A percentile compares a stretch with the other conserved stretches of the same genome.
Evolutionary conservation across 2,329 filamentous ascomycete species (phyloP).

Genomic region (Alternaria sp.): DNA sequence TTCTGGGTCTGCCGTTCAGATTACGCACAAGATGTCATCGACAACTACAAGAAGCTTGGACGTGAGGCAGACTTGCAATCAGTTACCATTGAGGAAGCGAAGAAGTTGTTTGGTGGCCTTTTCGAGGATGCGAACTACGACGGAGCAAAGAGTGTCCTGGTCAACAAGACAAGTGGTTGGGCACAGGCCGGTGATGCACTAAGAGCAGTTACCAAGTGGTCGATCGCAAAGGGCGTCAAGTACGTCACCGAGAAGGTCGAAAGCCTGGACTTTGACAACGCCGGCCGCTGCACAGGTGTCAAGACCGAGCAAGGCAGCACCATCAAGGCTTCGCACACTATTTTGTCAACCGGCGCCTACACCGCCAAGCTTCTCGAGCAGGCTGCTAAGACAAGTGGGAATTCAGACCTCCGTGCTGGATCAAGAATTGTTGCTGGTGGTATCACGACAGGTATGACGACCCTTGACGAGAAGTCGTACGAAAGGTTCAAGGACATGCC

Average conservation of each 20-base stretch:
- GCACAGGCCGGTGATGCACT: slow-evolving; percentile 69
- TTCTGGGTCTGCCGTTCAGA: slow-evolving; percentile 55
- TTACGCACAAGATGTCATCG: slow-evolving; percentile 60
- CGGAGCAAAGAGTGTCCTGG: slow-evolving; percentile 66
- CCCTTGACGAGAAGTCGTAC: slow-evolving; percentile 49
- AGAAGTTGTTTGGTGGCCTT: slow-evolving; percentile 65
- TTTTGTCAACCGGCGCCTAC: slow-evolving; percentile 55
- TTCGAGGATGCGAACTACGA: slow-evolving; percentile 69
- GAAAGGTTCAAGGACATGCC: slow-evolving; percentile 46
- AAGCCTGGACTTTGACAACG: slow-evolving; percentile 58
- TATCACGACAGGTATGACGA: slow-evolving; percentile 59
- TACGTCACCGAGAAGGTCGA: slow-evolving; percentile 65
- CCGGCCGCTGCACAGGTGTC: slow-evolving; percentile 53
- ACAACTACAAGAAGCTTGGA: slow-evolving; percentile 61
- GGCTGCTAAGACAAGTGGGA: slow-evolving; percentile 57
- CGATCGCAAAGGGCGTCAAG: slow-evolving; percentile 65
- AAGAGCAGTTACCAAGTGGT: slow-evolving; percentile 62
- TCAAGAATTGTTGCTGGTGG: slow-evolving; percentile 66
- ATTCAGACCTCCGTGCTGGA: slow-evolving; percentile 62
- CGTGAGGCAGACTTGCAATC: slow-evolving; percentile 57
- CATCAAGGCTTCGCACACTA: slow-evolving; percentile 35
- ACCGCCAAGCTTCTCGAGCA: slow-evolving; percentile 57
- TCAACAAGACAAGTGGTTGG: slow-evolving; percentile 71
- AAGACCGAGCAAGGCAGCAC: slow-evolving; percentile 47
- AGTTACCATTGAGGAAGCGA: slow-evolving; percentile 60